Conservation (phyloP, 768 basidiomycete genomes). For the Hydnum rufescens region DNA sequence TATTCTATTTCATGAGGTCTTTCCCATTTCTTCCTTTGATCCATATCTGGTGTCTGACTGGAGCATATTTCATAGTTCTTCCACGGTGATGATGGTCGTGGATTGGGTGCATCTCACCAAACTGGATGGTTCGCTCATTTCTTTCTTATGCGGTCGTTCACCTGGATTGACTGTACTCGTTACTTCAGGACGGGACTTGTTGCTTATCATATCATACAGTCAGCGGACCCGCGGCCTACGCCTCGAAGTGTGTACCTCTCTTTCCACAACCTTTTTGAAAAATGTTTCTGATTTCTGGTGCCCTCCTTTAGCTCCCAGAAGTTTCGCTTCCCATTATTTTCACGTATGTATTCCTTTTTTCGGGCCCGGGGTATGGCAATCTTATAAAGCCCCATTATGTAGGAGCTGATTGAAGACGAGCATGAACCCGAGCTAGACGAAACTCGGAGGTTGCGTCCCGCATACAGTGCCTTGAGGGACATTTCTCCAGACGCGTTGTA, state of each 20-base stretch:
- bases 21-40: slow-evolving; percentile 5
- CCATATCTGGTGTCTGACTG: neutral
- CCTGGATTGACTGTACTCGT: neutral
- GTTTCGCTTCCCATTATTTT: slow-evolving; percentile 78
- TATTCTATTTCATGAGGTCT: slow-evolving; percentile 83
- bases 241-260: slow-evolving; percentile 51
- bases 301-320: slow-evolving; percentile 46
- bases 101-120: slow-evolving; percentile 91
- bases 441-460: neutral
- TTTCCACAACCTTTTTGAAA: neutral
- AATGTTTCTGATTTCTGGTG: slow-evolving; percentile 1
- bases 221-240: slow-evolving; percentile 72
- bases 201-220: slow-evolving; percentile 62
- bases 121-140: slow-evolving; percentile 60
- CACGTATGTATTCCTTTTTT: slow-evolving; percentile 35
- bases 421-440: too few species aligned
- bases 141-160: neutral
- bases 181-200: slow-evolving; percentile 59
- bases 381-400: neutral
- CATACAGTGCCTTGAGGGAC: slow-evolving; percentile 35
- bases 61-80: slow-evolving; percentile 41
- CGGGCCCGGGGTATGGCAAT: slow-evolving; percentile 25
- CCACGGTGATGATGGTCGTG: slow-evolving; percentile 83
- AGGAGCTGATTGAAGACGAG: too few species aligned
- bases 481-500: slow-evolving; percentile 52